Evolutionary conservation across 345 rosid species (phyloP), one percentile per base, ranked within the genome.

Genomic region (Jatropha curcas): DNA sequence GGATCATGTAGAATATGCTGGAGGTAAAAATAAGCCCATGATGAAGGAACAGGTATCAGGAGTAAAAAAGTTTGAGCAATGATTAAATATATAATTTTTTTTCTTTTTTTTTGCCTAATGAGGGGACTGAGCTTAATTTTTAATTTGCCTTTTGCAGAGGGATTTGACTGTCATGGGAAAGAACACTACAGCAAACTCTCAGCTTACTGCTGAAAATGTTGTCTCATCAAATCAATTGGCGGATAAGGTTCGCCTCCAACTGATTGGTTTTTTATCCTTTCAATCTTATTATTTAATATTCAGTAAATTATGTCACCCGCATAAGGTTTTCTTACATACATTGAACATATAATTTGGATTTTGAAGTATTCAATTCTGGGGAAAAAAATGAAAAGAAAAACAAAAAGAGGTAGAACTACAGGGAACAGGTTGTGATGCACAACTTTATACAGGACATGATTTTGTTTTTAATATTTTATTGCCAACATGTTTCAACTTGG

Each of bases 21-120:
- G 74, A 60, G 79, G 70, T 72, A 71, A 72, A 76, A 79, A 72
- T 67, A 81, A 66, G 60, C 64, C 76, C 46, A 24, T 64, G 1
- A 53, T 45, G 45, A 82, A 78, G 61, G 87, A 81, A 75, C 87
- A 90, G 97, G 98, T 94, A 82, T 55, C 50, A 52, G 63, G 73
- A 65, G n/a, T 74, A 31, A 53, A 71, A 69, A 37, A 4, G n/a
- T 30, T 27, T 60, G 2, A 8, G 37, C 12, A 0, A 43, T 43
- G 55, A 14, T 16, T 60, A 25, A 27, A 65, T 60, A 50, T n/a
- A n/a, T n/a, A n/a, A n/a, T n/a, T n/a, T n/a, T n/a, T n/a, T n/a
- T n/a, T n/a, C n/a, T n/a, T n/a, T n/a, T 61, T 70, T 52, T 59
- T 70, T 68, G 65, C 77, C 69, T 67, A 30, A 19, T 60, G 53